Conservation (phyloP, 768 basidiomycete species). For the Kwoniella sp. region DNA sequence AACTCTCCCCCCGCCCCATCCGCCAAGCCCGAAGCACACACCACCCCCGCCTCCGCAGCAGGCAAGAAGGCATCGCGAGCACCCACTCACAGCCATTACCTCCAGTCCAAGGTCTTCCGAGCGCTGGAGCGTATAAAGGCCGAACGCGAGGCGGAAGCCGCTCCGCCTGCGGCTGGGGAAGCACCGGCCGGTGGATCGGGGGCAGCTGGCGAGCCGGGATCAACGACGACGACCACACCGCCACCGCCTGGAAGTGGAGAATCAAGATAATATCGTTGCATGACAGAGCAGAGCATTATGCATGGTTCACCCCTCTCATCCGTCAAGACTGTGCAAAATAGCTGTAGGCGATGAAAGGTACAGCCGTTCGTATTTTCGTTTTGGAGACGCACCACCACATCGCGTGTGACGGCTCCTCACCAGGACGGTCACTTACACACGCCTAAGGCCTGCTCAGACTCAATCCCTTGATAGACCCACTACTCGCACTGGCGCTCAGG, state of each 20-base stretch:
- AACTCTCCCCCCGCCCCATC: constrained; percentile 67
- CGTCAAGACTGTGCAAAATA: no score
- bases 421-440: no score
- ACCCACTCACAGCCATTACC: constrained; percentile 70
- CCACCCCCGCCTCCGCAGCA: constrained; percentile 41
- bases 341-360: no score
- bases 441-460: no score
- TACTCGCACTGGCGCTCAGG: constrained; percentile 8
- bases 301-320: constrained; percentile 1
- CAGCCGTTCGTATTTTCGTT: background rate
- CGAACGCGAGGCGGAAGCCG: constrained; percentile 55
- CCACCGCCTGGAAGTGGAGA: background rate
- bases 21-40: constrained; percentile 53
- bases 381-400: background rate
- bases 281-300: background rate
- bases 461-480: background rate
- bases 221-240: constrained; percentile 6
- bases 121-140: constrained; percentile 93
- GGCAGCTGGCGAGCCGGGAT: background rate
- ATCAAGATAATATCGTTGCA: background rate
- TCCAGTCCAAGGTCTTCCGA: constrained; percentile 94
- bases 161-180: background rate
- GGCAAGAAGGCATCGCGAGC: constrained; percentile 34
- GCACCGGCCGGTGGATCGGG: background rate
- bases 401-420: background rate